Base-by-base conservation (phyloP, 768 basidiomycete genomes). In the Russula abietina region DNA sequence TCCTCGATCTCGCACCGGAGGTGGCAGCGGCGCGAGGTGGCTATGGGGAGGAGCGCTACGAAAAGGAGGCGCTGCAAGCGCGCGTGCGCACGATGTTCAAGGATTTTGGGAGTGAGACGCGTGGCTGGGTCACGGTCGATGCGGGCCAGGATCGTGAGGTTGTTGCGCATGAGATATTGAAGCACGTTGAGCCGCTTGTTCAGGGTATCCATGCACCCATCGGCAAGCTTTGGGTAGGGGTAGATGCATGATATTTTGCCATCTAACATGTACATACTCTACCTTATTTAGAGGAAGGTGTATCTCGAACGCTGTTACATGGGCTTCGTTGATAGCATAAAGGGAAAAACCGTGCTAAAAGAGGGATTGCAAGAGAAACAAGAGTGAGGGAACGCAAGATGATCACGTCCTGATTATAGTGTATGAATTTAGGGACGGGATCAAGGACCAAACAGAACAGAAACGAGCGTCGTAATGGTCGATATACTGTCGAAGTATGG, bases 1-100 rank as follows among this genome's bases (percentile, higher is more conserved):
- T 96, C 77, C 84, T 99, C 62, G 85, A 93, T 67, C 80, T 98
- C 64, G 75, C 84, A 0, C 87, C 91, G 0, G 85, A 85, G 45
- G 75, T 79, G 14, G 91, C 93, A 0, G 78, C 79, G 45, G 70
- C 73, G 49, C 82, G 96, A 16, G 89, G 87, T 0, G 91, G 89
- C 0, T 97, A 89, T 68, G 94, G 94, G 4, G 81, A 83, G 57
- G 94, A 96, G 74, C 79, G 93, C 45, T 96, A 95, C 67, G 93
- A 97, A 77, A 86, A 81, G 68, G 81, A 83, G 64, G 88, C 88
- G 60, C 78, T 92, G 75, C 92, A 94, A 72, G 73, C 71, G 48
- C 76, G 79, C 46, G 92, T 93, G 30, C 74, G 86, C 36, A 73
- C 76, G 28, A 73, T 83, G 1, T 93, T 93, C 69, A 71, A 75